phyloP scores from a whole-genome alignment of 257 asterid genomes.

The Paulownia fortunei region DNA sequence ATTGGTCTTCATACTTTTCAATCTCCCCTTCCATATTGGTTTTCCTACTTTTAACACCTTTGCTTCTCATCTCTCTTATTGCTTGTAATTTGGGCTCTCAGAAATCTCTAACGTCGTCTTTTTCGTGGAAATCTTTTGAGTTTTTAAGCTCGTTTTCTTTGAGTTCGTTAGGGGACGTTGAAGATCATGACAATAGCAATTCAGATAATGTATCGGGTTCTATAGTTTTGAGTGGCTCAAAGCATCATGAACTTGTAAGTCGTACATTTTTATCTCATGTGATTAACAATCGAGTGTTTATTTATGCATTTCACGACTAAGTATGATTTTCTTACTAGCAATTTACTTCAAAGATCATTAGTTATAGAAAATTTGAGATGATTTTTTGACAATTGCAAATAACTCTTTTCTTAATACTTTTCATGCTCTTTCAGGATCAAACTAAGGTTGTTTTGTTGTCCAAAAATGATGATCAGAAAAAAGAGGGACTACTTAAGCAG shows the following conservation, averaged over 20 bases:
- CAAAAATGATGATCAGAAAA: constrained; percentile 22
- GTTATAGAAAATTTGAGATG: neutral
- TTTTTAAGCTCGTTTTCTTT: constrained; percentile 34
- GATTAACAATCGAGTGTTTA: too few species aligned
- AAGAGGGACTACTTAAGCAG: constrained; percentile 18
- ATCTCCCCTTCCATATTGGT: constrained; percentile 38
- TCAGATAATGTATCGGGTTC: constrained; percentile 27
- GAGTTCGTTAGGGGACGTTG: neutral
- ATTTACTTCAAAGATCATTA: neutral
- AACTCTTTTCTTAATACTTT: neutral
- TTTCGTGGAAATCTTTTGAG: constrained; percentile 38
- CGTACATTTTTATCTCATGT: neutral
- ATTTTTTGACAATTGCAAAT: neutral
- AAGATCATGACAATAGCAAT: neutral
- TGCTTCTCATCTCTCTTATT: constrained; percentile 41
- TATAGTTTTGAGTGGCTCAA: constrained; percentile 4
- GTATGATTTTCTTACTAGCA: neutral
- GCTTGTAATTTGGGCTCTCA: constrained; percentile 39
- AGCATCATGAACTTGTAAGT: constrained; percentile 29
- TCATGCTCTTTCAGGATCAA: neutral
- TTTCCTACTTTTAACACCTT: constrained; percentile 44
- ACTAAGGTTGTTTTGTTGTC: neutral
- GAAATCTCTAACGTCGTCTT: constrained; percentile 9
- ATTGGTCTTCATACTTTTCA: constrained; percentile 42
- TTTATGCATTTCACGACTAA: neutral